Conservation (phyloP, 805 yeast genomes). For the Tetrapisispora phaffii region DNA sequence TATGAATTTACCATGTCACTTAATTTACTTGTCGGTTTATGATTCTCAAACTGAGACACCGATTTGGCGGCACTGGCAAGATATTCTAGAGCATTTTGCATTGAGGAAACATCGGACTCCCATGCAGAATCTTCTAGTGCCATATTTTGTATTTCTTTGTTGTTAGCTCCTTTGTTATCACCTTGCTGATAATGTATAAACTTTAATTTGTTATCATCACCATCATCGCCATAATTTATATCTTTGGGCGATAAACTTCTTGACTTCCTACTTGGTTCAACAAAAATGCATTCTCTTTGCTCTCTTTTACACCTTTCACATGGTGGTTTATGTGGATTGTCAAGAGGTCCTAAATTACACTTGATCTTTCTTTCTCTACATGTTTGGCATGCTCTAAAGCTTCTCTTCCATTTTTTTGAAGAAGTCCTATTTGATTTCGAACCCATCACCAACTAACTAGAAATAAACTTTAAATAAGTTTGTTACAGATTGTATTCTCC, state of each 20-base stretch:
- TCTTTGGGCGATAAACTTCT: neutral
- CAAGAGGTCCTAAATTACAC: conserved; percentile 75
- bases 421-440: neutral
- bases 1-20: neutral
- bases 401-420: conserved; percentile 40
- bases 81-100: conserved; percentile 58
- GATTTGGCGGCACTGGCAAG: conserved; percentile 68
- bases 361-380: conserved; percentile 78
- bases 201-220: neutral
- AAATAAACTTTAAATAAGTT: too few species aligned
- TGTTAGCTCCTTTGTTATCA: neutral
- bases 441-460: neutral
- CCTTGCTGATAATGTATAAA: neutral
- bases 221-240: neutral
- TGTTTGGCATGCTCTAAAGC: conserved; percentile 75
- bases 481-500: neutral
- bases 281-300: conserved; percentile 65
- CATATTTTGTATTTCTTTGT: too few species aligned
- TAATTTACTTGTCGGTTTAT: neutral
- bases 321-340: conserved; percentile 66
- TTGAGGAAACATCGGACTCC: conserved; percentile 27
- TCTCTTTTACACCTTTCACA: conserved; percentile 82
- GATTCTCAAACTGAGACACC: neutral
- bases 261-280: neutral
- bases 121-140: conserved; percentile 9